Evolutionary conservation across 805 yeast species (phyloP).

Genomic region (Wickerhamiella shivajii): DNA sequence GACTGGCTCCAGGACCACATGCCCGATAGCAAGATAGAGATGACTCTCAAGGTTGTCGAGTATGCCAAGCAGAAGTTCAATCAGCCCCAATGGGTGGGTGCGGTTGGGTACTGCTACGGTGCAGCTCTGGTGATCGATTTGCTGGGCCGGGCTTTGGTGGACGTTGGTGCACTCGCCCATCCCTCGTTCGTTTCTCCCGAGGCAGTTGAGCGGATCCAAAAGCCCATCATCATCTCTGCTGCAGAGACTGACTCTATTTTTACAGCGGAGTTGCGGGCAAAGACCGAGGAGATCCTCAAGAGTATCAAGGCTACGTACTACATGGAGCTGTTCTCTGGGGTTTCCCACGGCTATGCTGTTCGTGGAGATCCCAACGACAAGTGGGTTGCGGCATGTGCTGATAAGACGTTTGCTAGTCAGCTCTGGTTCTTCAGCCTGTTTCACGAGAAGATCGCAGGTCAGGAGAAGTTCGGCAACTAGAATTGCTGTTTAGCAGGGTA

Average conservation of each 20-base stretch:
- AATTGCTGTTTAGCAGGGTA: too few species aligned
- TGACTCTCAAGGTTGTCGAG: constrained; percentile 19
- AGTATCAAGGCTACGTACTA: constrained; percentile 43
- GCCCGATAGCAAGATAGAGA: too few species aligned
- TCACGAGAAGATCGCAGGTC: background rate
- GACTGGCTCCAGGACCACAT: constrained; percentile 44
- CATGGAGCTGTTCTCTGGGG: constrained; percentile 47
- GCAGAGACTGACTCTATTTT: constrained; percentile 59
- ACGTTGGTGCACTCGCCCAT: constrained; percentile 66
- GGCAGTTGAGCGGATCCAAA: constrained; percentile 45
- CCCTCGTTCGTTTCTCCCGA: constrained; percentile 60
- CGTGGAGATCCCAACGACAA: constrained; percentile 55
- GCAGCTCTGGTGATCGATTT: constrained; percentile 53
- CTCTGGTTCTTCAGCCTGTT: constrained; percentile 17
- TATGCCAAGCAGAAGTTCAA: constrained; percentile 27
- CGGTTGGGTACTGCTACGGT: constrained; percentile 59
- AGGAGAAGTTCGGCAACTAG: too few species aligned
- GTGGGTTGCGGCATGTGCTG: constrained; percentile 45
- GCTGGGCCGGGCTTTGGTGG: constrained; percentile 26
- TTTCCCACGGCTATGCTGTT: constrained; percentile 62
- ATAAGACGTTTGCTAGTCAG: constrained; percentile 40
- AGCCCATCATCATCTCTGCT: constrained; percentile 55
- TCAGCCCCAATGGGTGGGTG: constrained; percentile 30
- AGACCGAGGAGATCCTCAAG: constrained; percentile 44
- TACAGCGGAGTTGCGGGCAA: constrained; percentile 45